Evolutionary conservation across 495 filamentous ascomycete genomes (phyloP).

Genomic region (Aspergillus diversus): DNA sequence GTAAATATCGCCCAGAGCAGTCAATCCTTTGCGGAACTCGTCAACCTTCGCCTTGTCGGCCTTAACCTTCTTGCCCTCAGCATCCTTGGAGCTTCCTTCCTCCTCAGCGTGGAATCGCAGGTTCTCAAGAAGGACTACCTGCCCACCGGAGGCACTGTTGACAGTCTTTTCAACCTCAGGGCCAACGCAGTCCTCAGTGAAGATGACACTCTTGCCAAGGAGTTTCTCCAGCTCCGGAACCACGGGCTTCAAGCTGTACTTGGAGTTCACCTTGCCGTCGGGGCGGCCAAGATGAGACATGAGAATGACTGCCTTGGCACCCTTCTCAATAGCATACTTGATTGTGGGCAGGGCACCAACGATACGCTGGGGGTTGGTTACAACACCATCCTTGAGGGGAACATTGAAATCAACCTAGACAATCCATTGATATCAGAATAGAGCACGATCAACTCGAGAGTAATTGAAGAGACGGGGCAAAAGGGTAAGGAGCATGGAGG

Average conservation of each 20-base stretch:
- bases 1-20: slow-evolving; percentile 92
- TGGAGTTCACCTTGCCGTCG: slow-evolving; percentile 83
- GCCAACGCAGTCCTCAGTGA: slow-evolving; percentile 91
- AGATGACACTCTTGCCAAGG: slow-evolving; percentile 77
- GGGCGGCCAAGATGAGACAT: slow-evolving; percentile 99
- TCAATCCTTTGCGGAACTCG: slow-evolving; percentile 92
- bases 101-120: slow-evolving; percentile 97
- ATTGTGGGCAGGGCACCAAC: slow-evolving; percentile 96
- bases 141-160: slow-evolving; percentile 78
- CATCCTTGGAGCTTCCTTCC: slow-evolving; percentile 92
- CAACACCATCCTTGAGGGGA: slow-evolving; percentile 79
- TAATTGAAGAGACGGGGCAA: not conserved
- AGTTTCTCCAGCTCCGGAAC: slow-evolving; percentile 90
- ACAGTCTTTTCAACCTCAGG: slow-evolving; percentile 86
- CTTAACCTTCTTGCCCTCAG: slow-evolving; percentile 95
- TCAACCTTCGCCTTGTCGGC: slow-evolving; percentile 91
- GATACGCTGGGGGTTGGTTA: slow-evolving; percentile 92
- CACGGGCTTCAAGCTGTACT: slow-evolving; percentile 94
- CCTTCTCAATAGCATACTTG: slow-evolving; percentile 93
- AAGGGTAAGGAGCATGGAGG: too few species aligned
- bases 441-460: not conserved
- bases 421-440: slow-evolving; percentile 19
- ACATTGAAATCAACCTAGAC: slow-evolving; percentile 98
- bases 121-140: slow-evolving; percentile 93
- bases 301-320: slow-evolving; percentile 92